Base-by-base conservation (phyloP, 2,329 filamentous ascomycete genomes). In the Arthroderma uncinatum region DNA sequence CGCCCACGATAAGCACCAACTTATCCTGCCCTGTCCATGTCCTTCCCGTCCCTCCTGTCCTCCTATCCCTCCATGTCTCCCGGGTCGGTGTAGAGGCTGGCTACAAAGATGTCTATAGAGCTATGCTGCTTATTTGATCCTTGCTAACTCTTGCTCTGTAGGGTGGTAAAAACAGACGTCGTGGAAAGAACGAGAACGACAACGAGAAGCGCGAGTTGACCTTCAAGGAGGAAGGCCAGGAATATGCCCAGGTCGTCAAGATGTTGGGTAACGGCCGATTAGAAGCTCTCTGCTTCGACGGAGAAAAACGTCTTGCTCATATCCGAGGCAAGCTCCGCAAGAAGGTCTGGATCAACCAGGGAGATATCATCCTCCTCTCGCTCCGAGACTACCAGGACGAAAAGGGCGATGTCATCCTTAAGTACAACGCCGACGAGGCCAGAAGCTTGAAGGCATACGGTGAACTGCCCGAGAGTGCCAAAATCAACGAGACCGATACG, bases 291-390 rank as follows among this genome's bases (percentile, higher is more conserved):
- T 97, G 92, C 79, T 98, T 98, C 75, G 93, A 97, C 73, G 92
- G 92, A 71, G 84, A 86, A 64, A 90, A 90, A 74, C 85, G 89
- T 60, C 82, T 89, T 40, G 88, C 86, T 63, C 86, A 92, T 73
- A 89, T 89, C 68, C 89, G 92, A 63, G 92, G 92, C 77, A 97
- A 98, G 78, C 87, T 98, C 69, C 85, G 93, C 69, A 98, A 98
- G 83, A 98, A 98, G 83, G 93, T 97, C 75, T 96, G 90, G 90
- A 96, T 96, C 82, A 96, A 95, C 81, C 90, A 95, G 78, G 90
- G 90, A 70, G 89, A 95, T 73, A 95, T 95, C 72, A 91, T 92
- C 73, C 82, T 92, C 48, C 79, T 92, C 61, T 91, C 86, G 36
- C 85, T 95, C 61, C 87, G 89, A 66, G 90, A 94, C 74, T 94